A percentile compares a stretch with the other conserved stretches of the same genome.
phyloP scores from a whole-genome alignment of 345 rosid species.

The Ceriops tagal region DNA sequence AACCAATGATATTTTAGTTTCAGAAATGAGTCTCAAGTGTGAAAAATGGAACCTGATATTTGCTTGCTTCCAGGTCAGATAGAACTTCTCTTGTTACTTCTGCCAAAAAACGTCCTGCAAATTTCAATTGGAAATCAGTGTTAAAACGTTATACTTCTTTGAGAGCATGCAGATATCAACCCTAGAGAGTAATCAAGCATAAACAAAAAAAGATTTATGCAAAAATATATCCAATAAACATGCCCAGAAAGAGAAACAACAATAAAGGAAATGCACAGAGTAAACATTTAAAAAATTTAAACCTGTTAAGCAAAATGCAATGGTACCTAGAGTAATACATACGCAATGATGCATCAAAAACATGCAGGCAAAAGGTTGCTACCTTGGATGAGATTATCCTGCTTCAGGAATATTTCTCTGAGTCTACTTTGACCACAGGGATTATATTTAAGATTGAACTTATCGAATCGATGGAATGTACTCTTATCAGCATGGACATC shows the following conservation, averaged over 20 bases:
- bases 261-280: background rate
- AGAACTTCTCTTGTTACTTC: conserved; percentile 51
- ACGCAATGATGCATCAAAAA: background rate
- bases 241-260: background rate
- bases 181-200: background rate
- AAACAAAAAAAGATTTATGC: background rate
- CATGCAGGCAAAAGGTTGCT: background rate
- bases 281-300: background rate
- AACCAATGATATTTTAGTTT: background rate
- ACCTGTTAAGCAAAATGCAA: background rate
- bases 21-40: background rate
- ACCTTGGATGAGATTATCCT: conserved; percentile 60
- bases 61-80: conserved; percentile 54
- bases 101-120: conserved; percentile 50
- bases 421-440: conserved; percentile 64
- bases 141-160: background rate
- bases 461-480: conserved; percentile 54
- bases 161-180: background rate
- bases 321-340: background rate
- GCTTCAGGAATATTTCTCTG: conserved; percentile 54
- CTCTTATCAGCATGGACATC: conserved; percentile 60
- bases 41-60: conserved; percentile 39
- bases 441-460: conserved; percentile 56
- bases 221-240: background rate
- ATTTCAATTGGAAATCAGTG: conserved; percentile 16